Percentiles rank a stretch among this genome's conserved stretches.
phyloP scores from a whole-genome alignment of 257 asterid genomes.

The Avicennia marina region DNA sequence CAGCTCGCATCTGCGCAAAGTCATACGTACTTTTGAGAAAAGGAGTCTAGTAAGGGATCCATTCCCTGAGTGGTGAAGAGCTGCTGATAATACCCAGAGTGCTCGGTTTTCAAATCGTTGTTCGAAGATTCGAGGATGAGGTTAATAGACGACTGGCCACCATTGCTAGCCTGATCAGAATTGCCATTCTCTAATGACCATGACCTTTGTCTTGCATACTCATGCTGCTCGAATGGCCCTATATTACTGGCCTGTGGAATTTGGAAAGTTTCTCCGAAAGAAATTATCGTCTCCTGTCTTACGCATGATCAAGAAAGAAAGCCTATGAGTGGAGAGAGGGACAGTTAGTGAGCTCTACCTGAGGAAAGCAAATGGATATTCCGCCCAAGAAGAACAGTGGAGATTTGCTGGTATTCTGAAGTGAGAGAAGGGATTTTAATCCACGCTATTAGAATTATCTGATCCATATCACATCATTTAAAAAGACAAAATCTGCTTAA shows the following conservation, averaged over 20 bases:
- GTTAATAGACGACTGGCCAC: constrained; percentile 42
- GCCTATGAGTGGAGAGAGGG: neutral
- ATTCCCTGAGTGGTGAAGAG: neutral
- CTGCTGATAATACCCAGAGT: constrained; percentile 33
- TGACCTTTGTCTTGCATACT: constrained; percentile 35
- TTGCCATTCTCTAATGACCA: constrained; percentile 49
- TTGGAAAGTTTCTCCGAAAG: neutral
- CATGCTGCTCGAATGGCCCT: constrained; percentile 45
- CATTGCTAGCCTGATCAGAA: constrained; percentile 28
- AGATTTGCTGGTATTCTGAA: constrained; percentile 34
- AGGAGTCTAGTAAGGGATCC: neutral
- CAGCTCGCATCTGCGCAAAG: constrained; percentile 46
- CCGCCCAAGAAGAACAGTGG: constrained; percentile 42
- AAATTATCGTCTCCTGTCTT: neutral
- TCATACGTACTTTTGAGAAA: neutral
- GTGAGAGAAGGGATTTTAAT: neutral
- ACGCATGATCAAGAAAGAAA: neutral
- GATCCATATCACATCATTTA: neutral
- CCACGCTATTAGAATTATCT: neutral
- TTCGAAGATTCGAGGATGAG: constrained; percentile 43
- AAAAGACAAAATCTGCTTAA: no score
- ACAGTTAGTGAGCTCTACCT: constrained; percentile 27
- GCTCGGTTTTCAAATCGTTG: constrained; percentile 43
- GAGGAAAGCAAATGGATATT: constrained; percentile 48
- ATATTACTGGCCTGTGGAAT: constrained; percentile 18